A percentile compares a stretch with the other conserved stretches of the same genome.
Evolutionary conservation across 2,329 filamentous ascomycete species (phyloP).

Genomic region (Cladobotryum protrusum): DNA sequence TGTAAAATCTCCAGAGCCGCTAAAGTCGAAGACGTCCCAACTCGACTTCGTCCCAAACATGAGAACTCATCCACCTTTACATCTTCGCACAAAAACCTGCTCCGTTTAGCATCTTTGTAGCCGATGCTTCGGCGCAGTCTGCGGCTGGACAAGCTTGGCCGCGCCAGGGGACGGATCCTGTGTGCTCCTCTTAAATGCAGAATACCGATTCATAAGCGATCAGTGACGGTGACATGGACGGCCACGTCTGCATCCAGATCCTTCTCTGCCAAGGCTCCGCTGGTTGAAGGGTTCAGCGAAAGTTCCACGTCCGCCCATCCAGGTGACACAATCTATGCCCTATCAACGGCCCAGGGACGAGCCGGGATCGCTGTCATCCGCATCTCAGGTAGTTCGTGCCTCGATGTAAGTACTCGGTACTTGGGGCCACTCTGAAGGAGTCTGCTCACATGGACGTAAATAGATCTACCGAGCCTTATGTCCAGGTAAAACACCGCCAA

Average conservation of each 20-base stretch:
- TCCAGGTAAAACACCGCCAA: conserved; percentile 38
- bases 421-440: not conserved
- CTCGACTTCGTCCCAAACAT: no score
- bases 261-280: no score
- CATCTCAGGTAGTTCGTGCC: conserved; percentile 72
- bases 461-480: conserved; percentile 49
- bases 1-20: not conserved
- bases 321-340: conserved; percentile 75
- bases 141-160: conserved; percentile 15
- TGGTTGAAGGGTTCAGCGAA: not conserved
- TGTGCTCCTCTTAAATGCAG: not conserved
- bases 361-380: conserved; percentile 89
- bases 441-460: not conserved
- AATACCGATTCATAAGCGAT: no score
- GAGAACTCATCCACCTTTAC: not conserved
- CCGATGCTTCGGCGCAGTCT: conserved; percentile 22
- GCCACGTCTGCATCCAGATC: no score
- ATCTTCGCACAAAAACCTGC: not conserved
- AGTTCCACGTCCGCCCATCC: conserved; percentile 10
- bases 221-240: no score
- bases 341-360: conserved; percentile 79
- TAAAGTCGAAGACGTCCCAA: not conserved
- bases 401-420: conserved; percentile 45
- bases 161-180: conserved; percentile 7
- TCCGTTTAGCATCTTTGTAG: not conserved